Percentiles rank a stretch among this genome's conserved stretches.
These are phyloP conservation scores for Chlorophyllum brunneum DNA, from an alignment of 768 basidiomycete species.

Conservation along the genomic window DNA sequence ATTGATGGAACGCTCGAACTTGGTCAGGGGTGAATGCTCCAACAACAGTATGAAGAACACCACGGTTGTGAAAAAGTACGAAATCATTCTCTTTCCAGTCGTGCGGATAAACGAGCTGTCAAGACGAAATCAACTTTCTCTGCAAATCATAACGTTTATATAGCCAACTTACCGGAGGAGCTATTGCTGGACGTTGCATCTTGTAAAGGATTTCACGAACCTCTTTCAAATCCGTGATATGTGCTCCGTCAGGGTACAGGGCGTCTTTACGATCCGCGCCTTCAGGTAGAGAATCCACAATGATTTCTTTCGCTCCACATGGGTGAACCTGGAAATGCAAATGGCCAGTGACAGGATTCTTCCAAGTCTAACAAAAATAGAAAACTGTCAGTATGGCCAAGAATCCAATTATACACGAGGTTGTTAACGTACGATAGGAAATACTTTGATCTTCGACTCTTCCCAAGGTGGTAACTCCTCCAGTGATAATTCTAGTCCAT, in stretches of 20 bases:
- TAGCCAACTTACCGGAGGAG: slow-evolving; percentile 52
- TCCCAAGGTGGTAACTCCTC: slow-evolving; percentile 76
- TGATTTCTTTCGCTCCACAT: slow-evolving; percentile 62
- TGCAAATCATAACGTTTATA: not conserved
- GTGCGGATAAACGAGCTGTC: slow-evolving; percentile 79
- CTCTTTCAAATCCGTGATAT: slow-evolving; percentile 65
- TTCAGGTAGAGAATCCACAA: slow-evolving; percentile 70
- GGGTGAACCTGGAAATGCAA: slow-evolving; percentile 92
- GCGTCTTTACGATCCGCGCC: slow-evolving; percentile 55
- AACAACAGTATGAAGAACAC: slow-evolving; percentile 77
- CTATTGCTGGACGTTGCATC: slow-evolving; percentile 88
- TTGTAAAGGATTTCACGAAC: slow-evolving; percentile 75
- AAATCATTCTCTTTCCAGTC: slow-evolving; percentile 78
- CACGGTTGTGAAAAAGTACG: slow-evolving; percentile 84
- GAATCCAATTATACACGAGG: no score
- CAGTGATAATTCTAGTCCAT: slow-evolving; percentile 62
- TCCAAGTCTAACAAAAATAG: slow-evolving; percentile 62
- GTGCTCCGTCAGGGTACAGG: slow-evolving; percentile 80
- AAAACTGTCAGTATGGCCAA: not conserved
- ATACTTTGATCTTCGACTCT: slow-evolving; percentile 63
- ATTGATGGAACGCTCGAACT: slow-evolving; percentile 78
- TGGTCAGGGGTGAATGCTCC: slow-evolving; percentile 67
- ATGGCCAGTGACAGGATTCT: slow-evolving; percentile 80
- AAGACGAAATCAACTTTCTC: not conserved
- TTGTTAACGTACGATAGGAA: slow-evolving; percentile 57